phyloP scores from a whole-genome alignment of 2,329 filamentous ascomycete genomes.

The Cryphonectria japonica region DNA sequence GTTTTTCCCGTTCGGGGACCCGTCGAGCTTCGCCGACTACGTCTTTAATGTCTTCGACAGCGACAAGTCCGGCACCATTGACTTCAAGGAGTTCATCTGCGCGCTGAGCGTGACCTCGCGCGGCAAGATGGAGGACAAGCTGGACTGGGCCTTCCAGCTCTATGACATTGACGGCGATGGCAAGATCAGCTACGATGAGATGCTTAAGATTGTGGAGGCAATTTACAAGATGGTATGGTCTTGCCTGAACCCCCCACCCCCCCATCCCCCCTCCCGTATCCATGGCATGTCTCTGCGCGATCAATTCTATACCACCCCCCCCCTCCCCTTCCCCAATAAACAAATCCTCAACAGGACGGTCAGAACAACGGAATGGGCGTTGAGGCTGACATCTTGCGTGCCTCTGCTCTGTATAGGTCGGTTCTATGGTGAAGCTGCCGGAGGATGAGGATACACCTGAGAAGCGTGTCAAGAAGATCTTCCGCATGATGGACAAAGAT shows the following conservation, averaged over 20 bases:
- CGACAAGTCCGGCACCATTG: conserved; percentile 95
- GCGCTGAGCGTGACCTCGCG: conserved; percentile 94
- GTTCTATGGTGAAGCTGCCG: conserved; percentile 98
- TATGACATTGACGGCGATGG: conserved; percentile 99
- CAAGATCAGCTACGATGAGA: conserved; percentile 99
- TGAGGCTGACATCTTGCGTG: conserved; percentile 4
- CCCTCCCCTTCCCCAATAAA: not conserved
- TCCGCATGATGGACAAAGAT: conserved; percentile 99
- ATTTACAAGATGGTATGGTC: conserved; percentile 96
- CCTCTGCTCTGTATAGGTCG: conserved; percentile 64
- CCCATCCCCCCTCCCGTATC: not conserved
- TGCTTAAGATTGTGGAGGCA: conserved; percentile 97
- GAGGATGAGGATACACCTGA: conserved; percentile 99
- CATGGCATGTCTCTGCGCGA: not conserved
- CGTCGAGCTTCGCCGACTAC: conserved; percentile 96
- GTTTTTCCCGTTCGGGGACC: conserved; percentile 98
- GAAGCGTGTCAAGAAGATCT: conserved; percentile 98
- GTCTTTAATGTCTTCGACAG: conserved; percentile 99
- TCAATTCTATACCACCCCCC: not conserved
- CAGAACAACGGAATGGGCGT: not conserved
- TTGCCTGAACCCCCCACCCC: not conserved
- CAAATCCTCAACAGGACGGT: not conserved
- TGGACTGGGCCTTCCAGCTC: conserved; percentile 98
- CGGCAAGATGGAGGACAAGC: conserved; percentile 98
- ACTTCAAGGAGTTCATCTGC: conserved; percentile 99